Conservation (phyloP, 2,329 filamentous ascomycete genomes). For the Xylariaceae sp. region DNA sequence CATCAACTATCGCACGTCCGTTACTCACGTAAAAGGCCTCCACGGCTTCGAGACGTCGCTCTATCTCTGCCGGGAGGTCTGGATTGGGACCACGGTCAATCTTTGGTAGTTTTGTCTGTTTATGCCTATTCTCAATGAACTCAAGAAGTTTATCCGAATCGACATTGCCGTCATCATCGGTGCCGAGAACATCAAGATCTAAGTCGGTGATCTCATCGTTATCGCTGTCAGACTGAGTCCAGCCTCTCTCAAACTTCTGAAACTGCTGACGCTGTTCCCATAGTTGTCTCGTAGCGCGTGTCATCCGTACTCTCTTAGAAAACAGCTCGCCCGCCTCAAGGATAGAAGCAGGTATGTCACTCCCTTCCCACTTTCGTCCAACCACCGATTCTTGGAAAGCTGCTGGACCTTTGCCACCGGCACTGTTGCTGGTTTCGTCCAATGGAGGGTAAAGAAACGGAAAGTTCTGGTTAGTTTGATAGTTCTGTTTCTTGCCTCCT, state of each 20-base stretch:
- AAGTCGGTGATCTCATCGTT: conserved; percentile 34
- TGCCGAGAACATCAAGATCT: conserved; percentile 32
- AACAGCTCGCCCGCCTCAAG: conserved; percentile 92
- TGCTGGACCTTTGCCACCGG: conserved; percentile 81
- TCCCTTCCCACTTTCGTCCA: conserved; percentile 85
- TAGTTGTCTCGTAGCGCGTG: conserved; percentile 81
- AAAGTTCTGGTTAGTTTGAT: conserved; percentile 98
- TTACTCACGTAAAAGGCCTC: conserved; percentile 78
- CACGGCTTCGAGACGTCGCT: conserved; percentile 66
- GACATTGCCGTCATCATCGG: conserved; percentile 27
- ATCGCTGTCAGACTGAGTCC: conserved; percentile 53
- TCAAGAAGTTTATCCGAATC: conserved; percentile 38
- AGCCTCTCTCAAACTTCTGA: conserved; percentile 87
- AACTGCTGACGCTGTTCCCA: conserved; percentile 93
- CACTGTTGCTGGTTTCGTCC: conserved; percentile 80
- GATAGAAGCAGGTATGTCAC: conserved; percentile 89
- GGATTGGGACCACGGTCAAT: conserved; percentile 49
- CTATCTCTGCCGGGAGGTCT: conserved; percentile 48
- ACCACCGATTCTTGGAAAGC: conserved; percentile 75
- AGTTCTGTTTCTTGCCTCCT: conserved; percentile 96
- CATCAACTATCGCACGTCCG: background rate
- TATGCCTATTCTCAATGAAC: conserved; percentile 39
- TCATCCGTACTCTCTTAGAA: conserved; percentile 83
- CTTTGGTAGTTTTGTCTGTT: conserved; percentile 37
- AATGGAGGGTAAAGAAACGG: conserved; percentile 95